Conservation (phyloP, 805 yeast genomes). For the Wickerhamomyces sydowiorum region DNA sequence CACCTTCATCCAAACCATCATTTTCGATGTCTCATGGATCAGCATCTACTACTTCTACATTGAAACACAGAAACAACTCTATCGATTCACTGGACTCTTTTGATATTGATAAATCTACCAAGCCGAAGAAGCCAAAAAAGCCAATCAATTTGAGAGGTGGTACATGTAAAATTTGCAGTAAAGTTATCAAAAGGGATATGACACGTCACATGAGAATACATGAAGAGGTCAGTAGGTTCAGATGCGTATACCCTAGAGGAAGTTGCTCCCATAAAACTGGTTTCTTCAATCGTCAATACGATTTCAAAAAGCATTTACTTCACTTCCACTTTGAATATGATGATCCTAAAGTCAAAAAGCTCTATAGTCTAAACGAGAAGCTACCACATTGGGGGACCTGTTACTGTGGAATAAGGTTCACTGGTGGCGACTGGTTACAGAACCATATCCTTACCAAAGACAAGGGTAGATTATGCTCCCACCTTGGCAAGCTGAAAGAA, state of each 20-base stretch:
- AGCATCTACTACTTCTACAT: not conserved
- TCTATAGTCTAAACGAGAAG: conserved; percentile 49
- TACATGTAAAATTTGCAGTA: conserved; percentile 47
- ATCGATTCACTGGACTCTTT: not conserved
- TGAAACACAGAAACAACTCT: not conserved
- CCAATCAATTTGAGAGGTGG: conserved; percentile 11
- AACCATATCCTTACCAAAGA: conserved; percentile 40
- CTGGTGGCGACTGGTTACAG: conserved; percentile 52
- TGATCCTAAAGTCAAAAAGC: conserved; percentile 27
- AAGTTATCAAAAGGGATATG: conserved; percentile 52
- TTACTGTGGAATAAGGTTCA: conserved; percentile 41
- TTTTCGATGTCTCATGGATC: not conserved
- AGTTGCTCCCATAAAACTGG: conserved; percentile 55
- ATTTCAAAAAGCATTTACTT: conserved; percentile 58
- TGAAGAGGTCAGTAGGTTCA: conserved; percentile 49
- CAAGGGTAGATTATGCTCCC: not conserved
- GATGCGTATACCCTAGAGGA: conserved; percentile 51
- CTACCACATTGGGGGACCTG: conserved; percentile 47
- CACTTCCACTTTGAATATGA: conserved; percentile 57
- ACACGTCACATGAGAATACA: conserved; percentile 60
- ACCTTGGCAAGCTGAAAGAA: not conserved
- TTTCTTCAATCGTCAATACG: conserved; percentile 62
- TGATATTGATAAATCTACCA: not conserved
- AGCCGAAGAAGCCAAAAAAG: not conserved
- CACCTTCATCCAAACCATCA: not conserved